Evolutionary conservation across 2,329 filamentous ascomycete genomes (phyloP), one percentile per base, ranked within the genome.

Genomic region (Nothophaeocryptopus gaeumannii): DNA sequence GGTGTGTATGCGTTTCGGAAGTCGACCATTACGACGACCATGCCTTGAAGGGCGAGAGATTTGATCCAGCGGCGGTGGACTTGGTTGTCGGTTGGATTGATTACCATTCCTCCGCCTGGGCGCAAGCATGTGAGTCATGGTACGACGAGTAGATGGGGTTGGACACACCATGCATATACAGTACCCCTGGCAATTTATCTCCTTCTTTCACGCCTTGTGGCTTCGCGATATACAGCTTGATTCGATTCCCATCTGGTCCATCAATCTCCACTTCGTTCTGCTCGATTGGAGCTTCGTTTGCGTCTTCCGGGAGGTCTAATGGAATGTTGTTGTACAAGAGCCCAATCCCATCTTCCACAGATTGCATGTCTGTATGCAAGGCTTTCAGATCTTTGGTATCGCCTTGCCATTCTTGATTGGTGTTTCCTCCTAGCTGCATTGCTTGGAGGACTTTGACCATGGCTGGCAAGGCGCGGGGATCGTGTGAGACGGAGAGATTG

Each of bases 1-100:
- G 53, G 61, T 48, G 48, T 63, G 39, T 53, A 64, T 33, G 65
- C 65, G 43, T 67, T 68, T 51, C 65, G 65, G 55, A 64, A 68
- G 50, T 67, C 63, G 43, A 63, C 51, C 26, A 54, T 52, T 14
- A 67, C 58, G 5, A 45, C 54, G 8, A 64, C 39, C 7, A 58
- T 34, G n/a, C 61, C 61, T 31, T 54, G 39, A 1, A 54, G 35
- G 7, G 60, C 63, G 20, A 66, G 55, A 1, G 60, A 60, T 30
- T 40, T 59, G 16, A 49, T 47, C 63, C 60, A 66, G 12, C 56
- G 54, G n/a, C 46, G 37, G 46, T 67, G 63, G 7, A 63, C 53
- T 54, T 47, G 51, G 37, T 55, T 61, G 20, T 33, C 39, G 8
- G 61, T 61, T 5, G 53, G 43, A 9, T 54, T 26, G 15, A 58